Percentiles rank a stretch among this genome's conserved stretches.
Conservation (phyloP, 768 basidiomycete genomes). For the Mycena sanguinolenta region DNA sequence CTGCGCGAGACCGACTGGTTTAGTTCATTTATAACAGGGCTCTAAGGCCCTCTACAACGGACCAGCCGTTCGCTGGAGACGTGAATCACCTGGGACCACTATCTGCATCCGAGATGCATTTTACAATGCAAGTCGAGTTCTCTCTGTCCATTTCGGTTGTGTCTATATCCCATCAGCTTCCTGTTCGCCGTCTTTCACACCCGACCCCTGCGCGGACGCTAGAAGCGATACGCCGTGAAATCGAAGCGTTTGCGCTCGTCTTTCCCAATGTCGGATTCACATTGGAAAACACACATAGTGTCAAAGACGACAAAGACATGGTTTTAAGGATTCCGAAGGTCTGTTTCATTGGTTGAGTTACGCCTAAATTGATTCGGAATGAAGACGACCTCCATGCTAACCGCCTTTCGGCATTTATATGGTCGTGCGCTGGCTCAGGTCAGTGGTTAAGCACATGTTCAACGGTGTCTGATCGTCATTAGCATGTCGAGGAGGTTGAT, state of each 20-base stretch:
- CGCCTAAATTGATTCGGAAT: not conserved
- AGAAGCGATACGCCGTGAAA: conserved; percentile 76
- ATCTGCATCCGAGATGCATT: conserved; percentile 92
- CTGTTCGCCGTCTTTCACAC: conserved; percentile 84
- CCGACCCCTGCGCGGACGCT: conserved; percentile 69
- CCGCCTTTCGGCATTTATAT: conserved; percentile 79
- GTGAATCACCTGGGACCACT: conserved; percentile 81
- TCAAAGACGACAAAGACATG: conserved; percentile 57
- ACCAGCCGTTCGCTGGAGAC: conserved; percentile 79
- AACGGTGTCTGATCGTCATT: conserved; percentile 27
- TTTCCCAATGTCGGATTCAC: conserved; percentile 80
- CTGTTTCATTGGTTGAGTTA: conserved; percentile 25
- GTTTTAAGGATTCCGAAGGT: conserved; percentile 80
- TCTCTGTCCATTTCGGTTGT: conserved; percentile 22
- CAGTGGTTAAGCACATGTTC: conserved; percentile 38
- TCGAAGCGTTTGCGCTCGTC: conserved; percentile 81
- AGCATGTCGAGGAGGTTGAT: conserved; percentile 81
- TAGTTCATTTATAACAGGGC: conserved; percentile 58
- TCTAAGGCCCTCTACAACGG: conserved; percentile 78
- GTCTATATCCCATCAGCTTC: conserved; percentile 64
- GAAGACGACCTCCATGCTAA: conserved; percentile 75
- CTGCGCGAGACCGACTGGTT: not conserved
- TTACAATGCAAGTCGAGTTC: conserved; percentile 73
- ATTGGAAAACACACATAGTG: conserved; percentile 66
- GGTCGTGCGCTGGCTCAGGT: conserved; percentile 82